Base-by-base conservation (phyloP, 2,329 filamentous ascomycete species). In the Fusarium pilosicola region DNA sequence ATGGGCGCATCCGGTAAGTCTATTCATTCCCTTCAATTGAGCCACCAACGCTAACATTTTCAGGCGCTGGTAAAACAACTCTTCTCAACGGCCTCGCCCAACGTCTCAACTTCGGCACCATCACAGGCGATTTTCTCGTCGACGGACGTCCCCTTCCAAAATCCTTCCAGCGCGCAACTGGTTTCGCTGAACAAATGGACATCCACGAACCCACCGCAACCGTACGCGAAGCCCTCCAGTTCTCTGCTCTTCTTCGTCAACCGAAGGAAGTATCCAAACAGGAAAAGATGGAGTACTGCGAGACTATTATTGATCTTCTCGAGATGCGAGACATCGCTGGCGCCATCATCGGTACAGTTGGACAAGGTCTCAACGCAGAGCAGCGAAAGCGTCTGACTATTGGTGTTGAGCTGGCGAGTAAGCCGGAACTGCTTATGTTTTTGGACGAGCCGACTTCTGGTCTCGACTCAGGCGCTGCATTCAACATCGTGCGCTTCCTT, bases 131-230 rank as follows among this genome's bases (percentile, higher is more conserved):
- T 58, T 94, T 96, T 85, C 84, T 94, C n/a, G 92, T 95, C 13
- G 92, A 95, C 74, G 93, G 93, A 6, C 87, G 88, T 28, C 90
- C 89, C 52, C 88, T 93, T 20, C 92, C 94, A 61, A 89, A 87
- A 46, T 93, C 91, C 0, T 96, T 96, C 85, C 93, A 95, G 79
- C 89, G 94, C 51, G 93, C 93, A 76, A 95, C 93, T 1, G 94
- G 93, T 32, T 96, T 85, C 62, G 84, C 83, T 3, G 84, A 93
- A 77, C 91, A 93, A 74, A 88, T 89, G 81, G 91, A 93, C 73
- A 86, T 93, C 5, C 91, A 93, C 74, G 90, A 92, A 68, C 87
- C 89, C 3, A 91, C 89, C 0, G 85, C 90, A 1, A 93, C 91
- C 0, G 90, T 93, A 0, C 85, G 90, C 4, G 91, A 93, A 71